Percentiles rank a stretch among this genome's conserved stretches.
Conservation (phyloP, 495 filamentous ascomycete genomes). For the Thozetella sp. region DNA sequence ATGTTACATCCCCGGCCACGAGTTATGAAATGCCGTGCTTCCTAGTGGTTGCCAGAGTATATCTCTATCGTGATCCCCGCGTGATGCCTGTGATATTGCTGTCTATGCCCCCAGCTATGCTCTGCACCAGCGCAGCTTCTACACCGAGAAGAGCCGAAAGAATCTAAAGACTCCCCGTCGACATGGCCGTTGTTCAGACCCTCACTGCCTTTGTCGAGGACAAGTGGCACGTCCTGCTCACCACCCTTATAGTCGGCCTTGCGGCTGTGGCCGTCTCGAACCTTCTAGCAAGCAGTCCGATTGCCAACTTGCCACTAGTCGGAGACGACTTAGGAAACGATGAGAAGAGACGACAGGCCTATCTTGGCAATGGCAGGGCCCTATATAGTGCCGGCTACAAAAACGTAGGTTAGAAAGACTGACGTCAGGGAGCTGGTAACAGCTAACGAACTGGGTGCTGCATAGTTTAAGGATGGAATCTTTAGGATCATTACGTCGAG, state of each 20-base stretch:
- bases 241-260: constrained; percentile 19
- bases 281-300: constrained; percentile 10
- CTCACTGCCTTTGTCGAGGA: constrained; percentile 12
- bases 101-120: not conserved
- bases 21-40: not conserved
- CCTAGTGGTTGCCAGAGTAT: no score
- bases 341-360: constrained; percentile 32
- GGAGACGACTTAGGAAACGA: constrained; percentile 26
- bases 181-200: constrained; percentile 14
- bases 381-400: constrained; percentile 34
- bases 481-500: constrained; percentile 28
- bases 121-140: not conserved
- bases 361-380: constrained; percentile 16
- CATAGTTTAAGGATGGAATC: constrained; percentile 32
- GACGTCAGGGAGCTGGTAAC: not conserved
- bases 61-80: not conserved
- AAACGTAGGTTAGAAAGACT: constrained; percentile 14
- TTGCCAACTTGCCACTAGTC: constrained; percentile 23
- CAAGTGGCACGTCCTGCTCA: constrained; percentile 24
- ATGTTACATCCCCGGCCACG: not conserved
- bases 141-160: not conserved
- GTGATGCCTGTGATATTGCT: not conserved
- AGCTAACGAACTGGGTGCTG: not conserved
- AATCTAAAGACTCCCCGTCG: not conserved
- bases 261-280: constrained; percentile 20